These are phyloP conservation scores for Penicillium ochrochloron DNA, from an alignment of 495 filamentous ascomycete species.

Conservation along the genomic window DNA sequence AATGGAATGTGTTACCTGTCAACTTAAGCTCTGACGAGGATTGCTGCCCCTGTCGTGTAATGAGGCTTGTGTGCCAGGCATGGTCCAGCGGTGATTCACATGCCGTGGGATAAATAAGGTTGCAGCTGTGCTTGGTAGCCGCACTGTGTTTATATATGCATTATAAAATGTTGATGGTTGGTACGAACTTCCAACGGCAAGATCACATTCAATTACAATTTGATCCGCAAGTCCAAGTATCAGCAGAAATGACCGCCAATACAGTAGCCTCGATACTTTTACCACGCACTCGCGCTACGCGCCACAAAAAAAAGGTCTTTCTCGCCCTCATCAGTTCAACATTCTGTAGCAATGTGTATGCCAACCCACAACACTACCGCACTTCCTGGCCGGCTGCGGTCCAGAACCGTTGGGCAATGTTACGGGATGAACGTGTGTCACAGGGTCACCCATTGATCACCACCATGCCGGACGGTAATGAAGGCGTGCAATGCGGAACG, in stretches of 20 bases:
- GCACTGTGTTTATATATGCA: background rate
- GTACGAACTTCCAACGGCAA: background rate
- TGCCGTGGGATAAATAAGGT: background rate
- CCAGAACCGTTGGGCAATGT: constrained; percentile 5
- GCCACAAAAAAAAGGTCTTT: background rate
- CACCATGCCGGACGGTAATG: background rate
- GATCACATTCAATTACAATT: background rate
- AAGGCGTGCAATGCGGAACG: constrained; percentile 4
- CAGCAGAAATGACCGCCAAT: background rate
- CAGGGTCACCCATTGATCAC: background rate
- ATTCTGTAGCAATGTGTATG: constrained; percentile 5
- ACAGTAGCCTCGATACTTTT: constrained; percentile 3
- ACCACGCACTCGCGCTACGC: constrained; percentile 2
- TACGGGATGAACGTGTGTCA: constrained; percentile 1
- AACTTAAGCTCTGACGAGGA: background rate
- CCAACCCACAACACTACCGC: constrained; percentile 7
- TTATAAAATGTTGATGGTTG: background rate
- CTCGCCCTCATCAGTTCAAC: constrained; percentile 5
- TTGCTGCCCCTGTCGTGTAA: background rate
- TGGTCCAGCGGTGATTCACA: background rate
- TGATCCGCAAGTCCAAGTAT: background rate
- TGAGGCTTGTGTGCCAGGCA: background rate
- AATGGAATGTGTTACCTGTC: background rate
- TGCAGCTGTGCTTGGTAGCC: constrained; percentile 1
- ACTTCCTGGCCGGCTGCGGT: constrained; percentile 5